Percentiles rank a stretch among this genome's conserved stretches.
Conservation (phyloP, 2,329 filamentous ascomycete genomes). For the Hypoxylon sp. region DNA sequence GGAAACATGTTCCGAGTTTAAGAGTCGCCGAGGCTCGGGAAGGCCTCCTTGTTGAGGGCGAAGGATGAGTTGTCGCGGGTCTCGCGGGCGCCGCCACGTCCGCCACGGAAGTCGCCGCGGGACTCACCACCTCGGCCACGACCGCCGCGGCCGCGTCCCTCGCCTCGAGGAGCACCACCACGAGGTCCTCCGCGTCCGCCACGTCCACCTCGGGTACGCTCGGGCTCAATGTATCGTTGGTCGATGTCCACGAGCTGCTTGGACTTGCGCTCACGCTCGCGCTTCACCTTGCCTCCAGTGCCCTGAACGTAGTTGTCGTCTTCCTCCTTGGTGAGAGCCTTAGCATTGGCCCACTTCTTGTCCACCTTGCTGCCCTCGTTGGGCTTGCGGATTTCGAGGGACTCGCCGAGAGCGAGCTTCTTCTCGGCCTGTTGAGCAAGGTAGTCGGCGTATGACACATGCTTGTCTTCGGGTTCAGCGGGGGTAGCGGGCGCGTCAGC, state of each 20-base stretch:
- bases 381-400: conserved; percentile 79
- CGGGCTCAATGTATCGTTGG: conserved; percentile 78
- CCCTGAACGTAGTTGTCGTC: conserved; percentile 81
- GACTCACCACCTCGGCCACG: conserved; percentile 55
- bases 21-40: conserved; percentile 66
- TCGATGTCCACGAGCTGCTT: conserved; percentile 92
- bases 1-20: conserved; percentile 44
- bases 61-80: conserved; percentile 58
- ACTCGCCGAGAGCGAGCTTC: conserved; percentile 73
- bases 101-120: conserved; percentile 53
- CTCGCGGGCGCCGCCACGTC: conserved; percentile 56
- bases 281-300: conserved; percentile 77
- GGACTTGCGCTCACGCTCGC: conserved; percentile 89
- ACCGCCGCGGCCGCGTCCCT: conserved; percentile 57
- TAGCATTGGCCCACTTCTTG: conserved; percentile 93
- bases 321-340: conserved; percentile 70
- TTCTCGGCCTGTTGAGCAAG: conserved; percentile 76
- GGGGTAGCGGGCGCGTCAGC: conserved; percentile 52
- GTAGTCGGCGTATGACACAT: conserved; percentile 89
- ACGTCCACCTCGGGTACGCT: conserved; percentile 64
- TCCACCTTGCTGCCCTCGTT: conserved; percentile 89
- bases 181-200: conserved; percentile 62
- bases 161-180: conserved; percentile 56
- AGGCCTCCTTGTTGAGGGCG: conserved; percentile 64
- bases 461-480: conserved; percentile 81